Evolutionary conservation across 2,329 filamentous ascomycete species (phyloP).

Genomic region (Microdochium paspali): DNA sequence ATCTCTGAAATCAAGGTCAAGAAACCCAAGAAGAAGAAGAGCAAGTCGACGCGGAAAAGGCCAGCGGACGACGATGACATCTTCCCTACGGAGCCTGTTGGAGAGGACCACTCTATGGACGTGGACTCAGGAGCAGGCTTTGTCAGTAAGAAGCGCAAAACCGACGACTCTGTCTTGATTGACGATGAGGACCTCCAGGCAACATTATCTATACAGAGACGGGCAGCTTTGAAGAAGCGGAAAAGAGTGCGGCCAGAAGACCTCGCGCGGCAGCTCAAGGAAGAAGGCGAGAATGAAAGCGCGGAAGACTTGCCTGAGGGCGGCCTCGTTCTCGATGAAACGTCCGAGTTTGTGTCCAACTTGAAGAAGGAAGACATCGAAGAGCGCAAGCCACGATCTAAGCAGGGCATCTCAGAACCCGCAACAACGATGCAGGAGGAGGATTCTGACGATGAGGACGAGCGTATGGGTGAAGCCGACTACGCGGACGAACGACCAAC

Average conservation of each 20-base stretch:
- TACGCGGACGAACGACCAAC: conserved; percentile 36
- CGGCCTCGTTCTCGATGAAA: conserved; percentile 90
- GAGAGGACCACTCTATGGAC: conserved; percentile 57
- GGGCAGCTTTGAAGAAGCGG: conserved; percentile 80
- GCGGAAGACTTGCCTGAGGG: conserved; percentile 31
- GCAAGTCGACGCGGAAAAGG: conserved; percentile 64
- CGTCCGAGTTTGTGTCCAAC: conserved; percentile 86
- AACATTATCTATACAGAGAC: conserved; percentile 72
- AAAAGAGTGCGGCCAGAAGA: conserved; percentile 83
- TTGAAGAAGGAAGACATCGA: conserved; percentile 57
- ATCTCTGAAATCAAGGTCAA: conserved; percentile 82
- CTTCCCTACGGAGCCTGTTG: conserved; percentile 30
- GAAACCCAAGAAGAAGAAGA: conserved; percentile 88
- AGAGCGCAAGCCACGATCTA: conserved; percentile 41
- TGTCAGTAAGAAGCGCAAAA: conserved; percentile 51
- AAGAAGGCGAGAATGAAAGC: conserved; percentile 45
- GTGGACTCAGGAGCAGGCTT: conserved; percentile 50
- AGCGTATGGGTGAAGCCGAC: conserved; percentile 36
- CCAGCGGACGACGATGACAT: conserved; percentile 55
- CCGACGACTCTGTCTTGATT: conserved; percentile 60
- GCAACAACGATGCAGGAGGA: conserved; percentile 35
- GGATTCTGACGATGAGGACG: conserved; percentile 34
- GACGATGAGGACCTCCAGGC: conserved; percentile 92
- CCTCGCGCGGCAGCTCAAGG: conserved; percentile 69
- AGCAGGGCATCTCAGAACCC: conserved; percentile 25